These are phyloP conservation scores for Boletus sp. DNA, from an alignment of 1,284 basidiomycete species.

Conservation along the genomic window DNA sequence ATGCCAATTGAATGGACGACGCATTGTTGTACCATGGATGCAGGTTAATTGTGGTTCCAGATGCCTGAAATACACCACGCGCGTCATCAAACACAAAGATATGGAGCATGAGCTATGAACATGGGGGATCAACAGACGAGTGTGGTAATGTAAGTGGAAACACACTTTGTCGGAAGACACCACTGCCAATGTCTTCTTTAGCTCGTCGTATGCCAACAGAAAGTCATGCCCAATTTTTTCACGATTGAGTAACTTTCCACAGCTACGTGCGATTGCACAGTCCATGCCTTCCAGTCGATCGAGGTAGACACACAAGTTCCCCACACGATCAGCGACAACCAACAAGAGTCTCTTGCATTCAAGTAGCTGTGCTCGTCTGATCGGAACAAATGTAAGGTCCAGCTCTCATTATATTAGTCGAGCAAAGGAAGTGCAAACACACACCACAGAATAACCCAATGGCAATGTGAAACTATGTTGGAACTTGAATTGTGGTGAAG, in stretches of 20 bases:
- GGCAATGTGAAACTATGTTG: constrained; percentile 41
- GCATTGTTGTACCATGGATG: constrained; percentile 46
- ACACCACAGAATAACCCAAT: constrained; percentile 36
- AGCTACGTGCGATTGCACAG: constrained; percentile 32
- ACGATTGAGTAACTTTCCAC: constrained; percentile 43
- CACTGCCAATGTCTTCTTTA: constrained; percentile 49
- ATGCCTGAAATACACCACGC: constrained; percentile 37
- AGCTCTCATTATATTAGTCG: neutral
- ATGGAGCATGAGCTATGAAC: constrained; percentile 43
- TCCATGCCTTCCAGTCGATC: constrained; percentile 42
- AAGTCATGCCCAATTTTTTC: constrained; percentile 50
- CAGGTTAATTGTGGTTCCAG: constrained; percentile 47
- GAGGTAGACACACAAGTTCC: constrained; percentile 44
- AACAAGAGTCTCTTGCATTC: constrained; percentile 46
- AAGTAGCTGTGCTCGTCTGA: constrained; percentile 45
- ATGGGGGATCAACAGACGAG: neutral
- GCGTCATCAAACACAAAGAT: constrained; percentile 51
- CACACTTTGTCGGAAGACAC: constrained; percentile 47
- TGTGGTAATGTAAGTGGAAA: neutral
- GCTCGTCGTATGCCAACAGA: constrained; percentile 53
- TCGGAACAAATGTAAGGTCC: neutral
- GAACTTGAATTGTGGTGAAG: constrained; percentile 39
- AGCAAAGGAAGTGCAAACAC: constrained; percentile 33
- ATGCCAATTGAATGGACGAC: constrained; percentile 38
- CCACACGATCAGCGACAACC: constrained; percentile 42